Evolutionary conservation across 2,329 filamentous ascomycete species (phyloP).

Genomic region (Penicillium corylophilum): DNA sequence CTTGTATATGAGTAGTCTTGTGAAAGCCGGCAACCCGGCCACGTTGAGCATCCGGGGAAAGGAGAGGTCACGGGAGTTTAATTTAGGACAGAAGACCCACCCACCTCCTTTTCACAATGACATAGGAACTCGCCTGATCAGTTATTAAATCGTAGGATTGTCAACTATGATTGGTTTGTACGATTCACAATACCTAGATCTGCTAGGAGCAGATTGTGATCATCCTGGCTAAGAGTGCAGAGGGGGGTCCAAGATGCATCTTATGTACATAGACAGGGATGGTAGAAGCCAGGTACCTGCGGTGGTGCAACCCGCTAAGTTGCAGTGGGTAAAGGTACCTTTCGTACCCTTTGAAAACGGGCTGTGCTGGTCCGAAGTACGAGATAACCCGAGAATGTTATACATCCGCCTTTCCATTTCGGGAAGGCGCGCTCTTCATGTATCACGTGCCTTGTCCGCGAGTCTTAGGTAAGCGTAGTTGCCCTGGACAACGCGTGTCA

Average conservation of each 20-base stretch:
- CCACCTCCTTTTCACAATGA: conserved; percentile 20
- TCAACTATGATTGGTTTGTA: background rate
- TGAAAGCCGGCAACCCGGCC: conserved; percentile 7
- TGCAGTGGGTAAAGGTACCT: background rate
- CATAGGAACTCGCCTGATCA: background rate
- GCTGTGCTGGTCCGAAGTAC: background rate
- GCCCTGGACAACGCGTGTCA: conserved; percentile 18
- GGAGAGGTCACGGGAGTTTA: conserved; percentile 29
- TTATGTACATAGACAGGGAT: background rate
- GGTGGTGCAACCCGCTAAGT: background rate
- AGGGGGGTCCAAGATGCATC: background rate
- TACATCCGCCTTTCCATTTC: background rate
- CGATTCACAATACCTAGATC: background rate
- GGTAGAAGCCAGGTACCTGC: background rate
- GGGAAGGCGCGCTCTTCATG: background rate
- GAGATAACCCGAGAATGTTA: background rate
- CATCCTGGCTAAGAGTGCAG: background rate
- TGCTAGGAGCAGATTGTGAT: background rate
- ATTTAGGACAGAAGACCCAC: conserved; percentile 23
- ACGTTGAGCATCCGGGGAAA: conserved; percentile 28
- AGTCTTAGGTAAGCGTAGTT: conserved; percentile 12
- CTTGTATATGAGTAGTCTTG: background rate
- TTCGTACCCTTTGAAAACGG: background rate
- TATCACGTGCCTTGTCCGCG: conserved; percentile 3
- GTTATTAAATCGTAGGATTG: background rate